Conservation (phyloP, 768 basidiomycete species). For the Calocybe cyanea region DNA sequence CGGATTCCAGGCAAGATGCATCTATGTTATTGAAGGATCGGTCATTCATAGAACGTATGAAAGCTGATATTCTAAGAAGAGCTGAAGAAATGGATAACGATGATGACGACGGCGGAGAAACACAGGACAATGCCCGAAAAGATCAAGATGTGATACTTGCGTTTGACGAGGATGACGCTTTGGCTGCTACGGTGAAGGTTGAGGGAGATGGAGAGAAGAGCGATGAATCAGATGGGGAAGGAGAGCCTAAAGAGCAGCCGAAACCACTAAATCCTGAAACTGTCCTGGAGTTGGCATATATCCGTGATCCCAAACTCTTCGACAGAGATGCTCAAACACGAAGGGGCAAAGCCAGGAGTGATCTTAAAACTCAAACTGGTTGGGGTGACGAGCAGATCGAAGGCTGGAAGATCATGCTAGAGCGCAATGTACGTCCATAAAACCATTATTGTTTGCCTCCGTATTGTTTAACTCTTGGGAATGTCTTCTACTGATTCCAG, state of each 20-base stretch:
- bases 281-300: slow-evolving; percentile 73
- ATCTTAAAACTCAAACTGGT: slow-evolving; percentile 68
- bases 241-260: slow-evolving; percentile 22
- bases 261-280: slow-evolving; percentile 44
- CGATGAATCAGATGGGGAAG: slow-evolving; percentile 26
- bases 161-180: slow-evolving; percentile 46
- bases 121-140: slow-evolving; percentile 17
- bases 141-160: slow-evolving; percentile 23
- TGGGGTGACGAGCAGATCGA: slow-evolving; percentile 87
- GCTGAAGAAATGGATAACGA: slow-evolving; percentile 65
- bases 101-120: slow-evolving; percentile 50
- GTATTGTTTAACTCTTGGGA: neutral
- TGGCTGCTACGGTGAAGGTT: slow-evolving; percentile 47
- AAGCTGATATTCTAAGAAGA: slow-evolving; percentile 76
- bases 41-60: slow-evolving; percentile 67
- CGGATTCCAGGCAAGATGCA: slow-evolving; percentile 38
- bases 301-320: slow-evolving; percentile 71
- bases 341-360: slow-evolving; percentile 59
- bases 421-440: slow-evolving; percentile 65
- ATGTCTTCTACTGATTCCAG: slow-evolving; percentile 26
- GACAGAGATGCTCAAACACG: slow-evolving; percentile 72
- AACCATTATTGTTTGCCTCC: neutral
- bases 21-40: slow-evolving; percentile 50
- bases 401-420: slow-evolving; percentile 89
- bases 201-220: slow-evolving; percentile 57